A percentile compares a stretch with the other conserved stretches of the same genome.
These are phyloP conservation scores for Phaeolepiota aurea DNA, from an alignment of 768 basidiomycete species.

Conservation along the genomic window DNA sequence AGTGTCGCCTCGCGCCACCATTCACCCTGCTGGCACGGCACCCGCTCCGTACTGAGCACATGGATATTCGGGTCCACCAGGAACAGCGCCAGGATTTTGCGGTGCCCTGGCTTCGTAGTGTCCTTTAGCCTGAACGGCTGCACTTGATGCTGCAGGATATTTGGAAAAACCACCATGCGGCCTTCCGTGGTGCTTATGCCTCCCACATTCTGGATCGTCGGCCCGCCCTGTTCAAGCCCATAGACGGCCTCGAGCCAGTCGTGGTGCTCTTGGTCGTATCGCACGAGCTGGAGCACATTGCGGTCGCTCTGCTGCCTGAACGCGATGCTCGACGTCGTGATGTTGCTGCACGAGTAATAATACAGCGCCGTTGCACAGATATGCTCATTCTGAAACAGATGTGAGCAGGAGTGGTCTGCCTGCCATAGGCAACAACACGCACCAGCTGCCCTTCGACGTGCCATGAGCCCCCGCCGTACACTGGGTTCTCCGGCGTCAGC, in stretches of 20 bases:
- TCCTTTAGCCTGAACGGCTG: slow-evolving; percentile 27
- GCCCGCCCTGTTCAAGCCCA: slow-evolving; percentile 13
- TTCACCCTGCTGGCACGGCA: slow-evolving; percentile 17
- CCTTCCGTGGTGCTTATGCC: slow-evolving; percentile 23
- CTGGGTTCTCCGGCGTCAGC: slow-evolving; percentile 19
- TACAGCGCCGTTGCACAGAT: slow-evolving; percentile 22
- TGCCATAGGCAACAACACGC: neutral
- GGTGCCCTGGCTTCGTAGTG: slow-evolving; percentile 27
- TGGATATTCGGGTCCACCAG: slow-evolving; percentile 22
- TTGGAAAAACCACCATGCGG: slow-evolving; percentile 31
- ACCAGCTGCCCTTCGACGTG: slow-evolving; percentile 21
- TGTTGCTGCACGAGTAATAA: slow-evolving; percentile 19
- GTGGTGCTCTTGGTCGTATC: slow-evolving; percentile 12
- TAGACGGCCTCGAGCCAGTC: slow-evolving; percentile 19
- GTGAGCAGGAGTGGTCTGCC: neutral
- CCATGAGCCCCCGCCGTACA: slow-evolving; percentile 18
- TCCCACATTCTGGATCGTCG: slow-evolving; percentile 21
- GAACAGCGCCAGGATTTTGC: slow-evolving; percentile 32
- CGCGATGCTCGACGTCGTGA: slow-evolving; percentile 13
- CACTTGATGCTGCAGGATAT: slow-evolving; percentile 31
- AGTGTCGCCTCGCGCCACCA: slow-evolving; percentile 16
- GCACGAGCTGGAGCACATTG: neutral
- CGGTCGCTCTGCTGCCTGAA: slow-evolving; percentile 14
- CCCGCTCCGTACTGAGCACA: slow-evolving; percentile 15
- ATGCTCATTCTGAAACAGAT: slow-evolving; percentile 18